Base-by-base conservation (phyloP, 2,329 filamentous ascomycete genomes). In the Fusarium multiceps region DNA sequence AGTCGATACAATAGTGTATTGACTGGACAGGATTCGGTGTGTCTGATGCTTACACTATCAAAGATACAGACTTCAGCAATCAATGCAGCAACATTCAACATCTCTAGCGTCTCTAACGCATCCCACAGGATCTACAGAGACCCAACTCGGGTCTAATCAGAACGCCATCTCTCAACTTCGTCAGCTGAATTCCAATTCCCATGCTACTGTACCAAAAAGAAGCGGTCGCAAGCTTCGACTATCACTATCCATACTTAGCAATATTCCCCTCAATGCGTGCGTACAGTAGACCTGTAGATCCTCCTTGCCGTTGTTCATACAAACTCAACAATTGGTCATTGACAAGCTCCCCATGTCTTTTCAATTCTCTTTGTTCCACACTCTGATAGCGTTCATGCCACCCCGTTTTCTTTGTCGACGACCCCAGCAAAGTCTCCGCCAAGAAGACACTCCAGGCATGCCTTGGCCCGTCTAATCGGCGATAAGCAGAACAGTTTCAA, bases 211-310 rank as follows among this genome's bases (percentile, higher is more conserved):
- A 37, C 41, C 41, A n/a, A 28, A 28, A 55, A 67, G 58, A 65
- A 49, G 66, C 53, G 65, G 64, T 68, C 59, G 40, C 59, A 51
- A 25, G 45, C 32, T 53, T 53, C 27, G 23, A 42, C 25, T 40
- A 49, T 28, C 50, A 28, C 32, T 42, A 25, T 42, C 41, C 54
- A 20, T 45, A 32, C 45, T 48, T 37, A 54, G 37, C 20, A 43
- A 30, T 28, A 63, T 43, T 34, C 62, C 48, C 40, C 62, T 59
- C 49, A 47, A 54, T 47, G 46, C 41, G 23, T 48, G 51, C 34
- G 34, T 53, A 53, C 25, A 53, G 23, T 53, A 53, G 23, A 43
- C 62, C 46, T 64, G 63, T 68, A 71, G 67, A 68, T 63, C 56
- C 42, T 57, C 47, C 48, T 46, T 27, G 20, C 34, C 21, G 28